Evolutionary conservation across 139 green algal genomes (phyloP).

Genomic region (Tetraselmis chui): DNA sequence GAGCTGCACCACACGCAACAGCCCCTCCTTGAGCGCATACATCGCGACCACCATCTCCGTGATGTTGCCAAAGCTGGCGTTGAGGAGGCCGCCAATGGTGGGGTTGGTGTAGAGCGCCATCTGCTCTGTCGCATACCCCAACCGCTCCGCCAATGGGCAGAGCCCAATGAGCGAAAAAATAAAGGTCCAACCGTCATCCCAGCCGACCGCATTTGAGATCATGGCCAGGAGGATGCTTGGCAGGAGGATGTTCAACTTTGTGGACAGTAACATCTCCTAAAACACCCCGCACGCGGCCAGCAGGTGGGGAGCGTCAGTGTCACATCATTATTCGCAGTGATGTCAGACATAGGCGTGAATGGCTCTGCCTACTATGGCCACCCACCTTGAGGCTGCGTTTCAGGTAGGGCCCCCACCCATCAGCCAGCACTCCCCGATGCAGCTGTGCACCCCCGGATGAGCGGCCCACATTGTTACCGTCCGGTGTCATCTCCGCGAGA

Average conservation of each 20-base stretch:
- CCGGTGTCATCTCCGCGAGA: background rate
- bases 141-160: slow-evolving; percentile 44
- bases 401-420: background rate
- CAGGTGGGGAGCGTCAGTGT: background rate
- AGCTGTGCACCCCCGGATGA: background rate
- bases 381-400: background rate
- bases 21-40: background rate
- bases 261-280: slow-evolving; percentile 34
- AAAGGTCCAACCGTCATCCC: slow-evolving; percentile 37
- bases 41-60: slow-evolving; percentile 14
- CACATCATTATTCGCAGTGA: background rate
- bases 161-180: slow-evolving; percentile 42
- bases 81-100: slow-evolving; percentile 31
- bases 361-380: too few species aligned
- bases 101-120: slow-evolving; percentile 59
- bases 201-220: slow-evolving; percentile 16
- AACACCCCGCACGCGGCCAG: too few species aligned
- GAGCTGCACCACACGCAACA: slow-evolving; percentile 3
- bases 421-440: background rate
- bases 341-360: background rate
- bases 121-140: slow-evolving; percentile 64
- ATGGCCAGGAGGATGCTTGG: slow-evolving; percentile 36
- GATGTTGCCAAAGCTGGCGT: slow-evolving; percentile 17
- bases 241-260: slow-evolving; percentile 52
- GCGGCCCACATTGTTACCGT: too few species aligned